Base-by-base conservation (phyloP, 1,284 basidiomycete species). In the Moesziomyces antarcticus region DNA sequence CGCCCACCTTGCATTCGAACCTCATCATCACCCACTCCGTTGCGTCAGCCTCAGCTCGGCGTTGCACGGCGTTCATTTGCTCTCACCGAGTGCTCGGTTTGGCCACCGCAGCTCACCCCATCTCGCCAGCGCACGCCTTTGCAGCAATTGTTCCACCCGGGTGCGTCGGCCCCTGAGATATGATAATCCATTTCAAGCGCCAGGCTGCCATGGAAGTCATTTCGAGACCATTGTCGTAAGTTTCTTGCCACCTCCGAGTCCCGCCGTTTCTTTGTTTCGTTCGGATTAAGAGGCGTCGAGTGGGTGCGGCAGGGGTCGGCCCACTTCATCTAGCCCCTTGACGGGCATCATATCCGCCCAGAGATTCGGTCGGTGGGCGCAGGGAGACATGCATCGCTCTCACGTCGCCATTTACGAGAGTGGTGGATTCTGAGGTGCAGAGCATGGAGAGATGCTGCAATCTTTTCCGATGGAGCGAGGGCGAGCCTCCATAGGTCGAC, bases 141-240 rank as follows among this genome's bases (percentile, higher is more conserved):
- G 16, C 18, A 18, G 14, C 37, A 3, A 16, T 40, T 40, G 16
- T 40, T 16, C 14, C 18, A 18, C 37, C 14, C 37, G 37, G 18
- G 37, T 18, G 18, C 37, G 16, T 18, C 16, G 16, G 16, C 37
- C 37, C 18, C 37, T 40, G 14, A 7, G 6, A 7, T 40, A 4
- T 3, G 14, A 21, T 33, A 43, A 16, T 33, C 6, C 48, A 40
- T 18, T 42, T 30, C 33, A 55, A 35, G 5, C 47, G 20, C 48
- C 35, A 40, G 18, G 56, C 60, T 62, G 66, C 58, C 40, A 69
- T 69, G 66, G 51, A 69, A 69, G 56, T 62, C 7, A 69, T 69
- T 47, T 58, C 59, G 44, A 62, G 56, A 40, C 45, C 54, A 20
- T 55, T 41, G 14, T 45, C 27, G 66, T 63, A 63, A 69, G 59